Percentiles rank a stretch among this genome's conserved stretches.
Evolutionary conservation across 192 early-diverging fungal genomes (phyloP).

Genomic region (Backusella australiensis): DNA sequence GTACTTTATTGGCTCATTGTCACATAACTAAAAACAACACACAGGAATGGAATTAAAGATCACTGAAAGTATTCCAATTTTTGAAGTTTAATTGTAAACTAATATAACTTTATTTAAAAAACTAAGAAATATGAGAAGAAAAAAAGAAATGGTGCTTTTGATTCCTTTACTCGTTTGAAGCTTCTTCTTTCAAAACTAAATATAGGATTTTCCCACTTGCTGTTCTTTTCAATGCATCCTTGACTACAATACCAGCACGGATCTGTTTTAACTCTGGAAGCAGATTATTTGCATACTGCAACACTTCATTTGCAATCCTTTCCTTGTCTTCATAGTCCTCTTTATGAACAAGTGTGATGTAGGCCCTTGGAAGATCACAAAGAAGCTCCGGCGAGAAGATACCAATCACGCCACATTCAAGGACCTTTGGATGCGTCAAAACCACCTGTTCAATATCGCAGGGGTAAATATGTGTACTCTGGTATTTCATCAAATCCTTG

Average conservation of each 20-base stretch:
- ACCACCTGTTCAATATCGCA: slow-evolving; percentile 74
- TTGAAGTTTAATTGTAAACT: too few species aligned
- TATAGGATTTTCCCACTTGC: not conserved
- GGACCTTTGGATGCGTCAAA: slow-evolving; percentile 61
- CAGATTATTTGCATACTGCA: not conserved
- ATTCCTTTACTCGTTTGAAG: not conserved
- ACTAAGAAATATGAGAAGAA: not conserved
- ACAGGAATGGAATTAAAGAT: too few species aligned
- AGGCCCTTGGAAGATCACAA: not conserved
- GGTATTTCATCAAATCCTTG: slow-evolving; percentile 88
- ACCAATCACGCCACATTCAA: slow-evolving; percentile 36
- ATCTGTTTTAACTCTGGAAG: not conserved
- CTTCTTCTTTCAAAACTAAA: not conserved
- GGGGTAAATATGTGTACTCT: slow-evolving; percentile 87
- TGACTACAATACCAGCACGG: not conserved
- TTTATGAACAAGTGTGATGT: not conserved
- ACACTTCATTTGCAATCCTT: not conserved
- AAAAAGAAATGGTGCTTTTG: not conserved
- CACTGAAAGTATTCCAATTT: too few species aligned
- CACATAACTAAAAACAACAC: too few species aligned
- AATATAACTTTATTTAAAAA: not conserved
- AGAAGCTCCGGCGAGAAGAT: not conserved
- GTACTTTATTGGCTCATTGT: too few species aligned
- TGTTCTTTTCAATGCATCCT: not conserved
- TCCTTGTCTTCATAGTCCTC: not conserved